These are phyloP conservation scores for Grigorovia yakushimaensis DNA, from an alignment of 805 yeast genomes.

Conservation along the genomic window DNA sequence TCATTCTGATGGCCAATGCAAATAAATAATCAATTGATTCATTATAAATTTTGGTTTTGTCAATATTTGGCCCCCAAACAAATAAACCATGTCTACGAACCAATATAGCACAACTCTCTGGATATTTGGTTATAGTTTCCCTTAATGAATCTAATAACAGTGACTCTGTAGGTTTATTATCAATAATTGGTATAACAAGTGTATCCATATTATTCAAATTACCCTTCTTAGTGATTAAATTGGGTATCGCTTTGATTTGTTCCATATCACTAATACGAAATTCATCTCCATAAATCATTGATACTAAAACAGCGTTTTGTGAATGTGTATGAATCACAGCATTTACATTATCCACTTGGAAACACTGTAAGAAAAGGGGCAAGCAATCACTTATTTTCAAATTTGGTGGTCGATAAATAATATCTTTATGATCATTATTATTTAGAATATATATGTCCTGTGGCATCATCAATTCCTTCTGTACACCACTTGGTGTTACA, in stretches of 20 bases:
- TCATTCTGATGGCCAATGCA: slow-evolving; percentile 79
- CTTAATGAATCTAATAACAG: slow-evolving; percentile 61
- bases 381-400: slow-evolving; percentile 92
- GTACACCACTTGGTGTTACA: slow-evolving; percentile 94
- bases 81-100: slow-evolving; percentile 91
- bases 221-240: slow-evolving; percentile 37
- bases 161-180: slow-evolving; percentile 82
- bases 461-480: slow-evolving; percentile 80
- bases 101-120: slow-evolving; percentile 73
- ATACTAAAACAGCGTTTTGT: slow-evolving; percentile 73
- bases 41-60: slow-evolving; percentile 88
- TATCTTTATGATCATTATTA: slow-evolving; percentile 34
- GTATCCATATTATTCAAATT: slow-evolving; percentile 64
- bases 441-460: slow-evolving; percentile 73
- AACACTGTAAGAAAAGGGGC: slow-evolving; percentile 72
- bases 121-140: slow-evolving; percentile 57
- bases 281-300: slow-evolving; percentile 58
- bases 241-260: slow-evolving; percentile 87
- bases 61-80: slow-evolving; percentile 90
- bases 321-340: slow-evolving; percentile 96
- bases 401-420: slow-evolving; percentile 46
- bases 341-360: slow-evolving; percentile 61
- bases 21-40: slow-evolving; percentile 88
- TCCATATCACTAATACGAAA: slow-evolving; percentile 75
- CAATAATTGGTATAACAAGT: slow-evolving; percentile 79